Evolutionary conservation across 495 filamentous ascomycete species (phyloP), one percentile per base, ranked within the genome.

Genomic region (Aspergillus ostianus): DNA sequence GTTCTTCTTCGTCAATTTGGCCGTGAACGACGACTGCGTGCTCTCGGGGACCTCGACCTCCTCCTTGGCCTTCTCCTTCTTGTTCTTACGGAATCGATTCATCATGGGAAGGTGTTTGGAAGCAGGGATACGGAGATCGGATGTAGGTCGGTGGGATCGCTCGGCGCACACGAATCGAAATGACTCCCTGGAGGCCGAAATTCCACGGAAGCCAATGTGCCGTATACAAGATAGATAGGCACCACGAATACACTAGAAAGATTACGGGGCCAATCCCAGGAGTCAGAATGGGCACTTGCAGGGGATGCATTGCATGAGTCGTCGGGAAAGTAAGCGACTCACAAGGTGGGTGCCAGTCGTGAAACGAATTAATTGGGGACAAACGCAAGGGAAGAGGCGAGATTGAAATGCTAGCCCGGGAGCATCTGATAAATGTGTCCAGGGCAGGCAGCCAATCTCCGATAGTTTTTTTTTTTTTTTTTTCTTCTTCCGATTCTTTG

Each of bases 61-160:
- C 36, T 87, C 84, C 78, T 84, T 87, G 30, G 47, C 56, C 59
- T 66, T 69, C 51, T 69, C 82, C 84, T 84, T 88, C 77, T 84
- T 90, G 70, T 84, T 83, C 30, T 81, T 88, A 63, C 88, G 81
- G 66, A 91, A 90, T 23, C 86, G 86, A 77, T 91, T 90, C 89
- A 92, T 92, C 58, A 56, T 71, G 55, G 18, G 32, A 20, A 1
- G 41, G 13, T 15, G 48, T 47, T 9, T 2, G 19, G 21, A n/a
- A 29, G 20, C 10, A 5, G 54, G 18, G 15, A 48, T 27, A 23
- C 9, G 15, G 53, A 48, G 45, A 48, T 18, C 15, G 23, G 27
- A 19, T 12, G 32, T 19, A 55, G 4, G 19, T 19, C 23, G 41
- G 15, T 49, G 3, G 47, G 8, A 9, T 20, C 18, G 15, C 23